phyloP scores from a whole-genome alignment of 768 basidiomycete genomes.

The Leccinum arenicola region DNA sequence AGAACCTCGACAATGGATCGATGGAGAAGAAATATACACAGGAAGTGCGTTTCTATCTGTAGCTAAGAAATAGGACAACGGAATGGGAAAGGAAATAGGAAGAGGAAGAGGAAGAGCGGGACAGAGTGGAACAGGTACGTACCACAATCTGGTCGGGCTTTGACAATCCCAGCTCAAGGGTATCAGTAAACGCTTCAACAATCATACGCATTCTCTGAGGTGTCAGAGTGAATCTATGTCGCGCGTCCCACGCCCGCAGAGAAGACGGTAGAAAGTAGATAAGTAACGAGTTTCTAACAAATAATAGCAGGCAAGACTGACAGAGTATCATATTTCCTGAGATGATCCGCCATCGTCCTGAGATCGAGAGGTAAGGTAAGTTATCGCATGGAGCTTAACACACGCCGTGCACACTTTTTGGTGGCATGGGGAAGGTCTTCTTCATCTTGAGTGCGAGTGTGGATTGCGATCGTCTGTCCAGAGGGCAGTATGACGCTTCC shows the following conservation, averaged over 20 bases:
- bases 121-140: conserved; percentile 35
- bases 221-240: conserved; percentile 72
- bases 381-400: not conserved
- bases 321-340: conserved; percentile 86
- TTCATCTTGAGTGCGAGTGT: conserved; percentile 85
- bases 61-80: conserved; percentile 1
- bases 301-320: conserved; percentile 41
- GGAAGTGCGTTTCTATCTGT: conserved; percentile 4
- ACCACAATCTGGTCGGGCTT: conserved; percentile 87
- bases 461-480: conserved; percentile 80
- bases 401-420: conserved; percentile 61
- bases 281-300: not conserved
- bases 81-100: conserved; percentile 4
- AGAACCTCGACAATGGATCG: not conserved
- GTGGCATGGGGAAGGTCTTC: conserved; percentile 91
- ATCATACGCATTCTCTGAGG: conserved; percentile 96
- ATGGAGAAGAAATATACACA: not conserved
- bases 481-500: conserved; percentile 68
- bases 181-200: conserved; percentile 92
- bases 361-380: conserved; percentile 8
- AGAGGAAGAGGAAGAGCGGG: conserved; percentile 1
- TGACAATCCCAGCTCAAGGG: conserved; percentile 81
- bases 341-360: conserved; percentile 92
- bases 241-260: not conserved
- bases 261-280: not conserved